These are phyloP conservation scores for Globomyces pollinis-pini DNA, from an alignment of 192 early-diverging fungal genomes.

Conservation along the genomic window DNA sequence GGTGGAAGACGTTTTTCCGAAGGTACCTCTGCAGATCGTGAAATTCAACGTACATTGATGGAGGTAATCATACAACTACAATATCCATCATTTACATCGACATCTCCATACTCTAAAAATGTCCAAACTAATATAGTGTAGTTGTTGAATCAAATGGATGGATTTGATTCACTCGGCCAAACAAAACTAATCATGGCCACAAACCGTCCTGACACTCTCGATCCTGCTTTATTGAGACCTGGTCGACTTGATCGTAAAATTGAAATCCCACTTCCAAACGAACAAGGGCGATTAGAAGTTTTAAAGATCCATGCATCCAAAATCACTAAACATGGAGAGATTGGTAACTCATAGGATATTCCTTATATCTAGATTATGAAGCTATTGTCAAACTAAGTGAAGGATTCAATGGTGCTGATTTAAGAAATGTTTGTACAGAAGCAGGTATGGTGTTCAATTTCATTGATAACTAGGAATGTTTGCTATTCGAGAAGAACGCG, in stretches of 20 bases:
- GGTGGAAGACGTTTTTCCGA: conserved; percentile 97
- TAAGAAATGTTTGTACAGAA: conserved; percentile 98
- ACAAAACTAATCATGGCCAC: conserved; percentile 99
- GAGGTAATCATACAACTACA: too few relatives aligned
- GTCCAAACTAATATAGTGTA: too few relatives aligned
- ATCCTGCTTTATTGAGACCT: conserved; percentile 94
- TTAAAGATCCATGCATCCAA: conserved; percentile 91
- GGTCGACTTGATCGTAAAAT: conserved; percentile 98
- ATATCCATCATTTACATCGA: too few relatives aligned
- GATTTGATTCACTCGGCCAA: conserved; percentile 96
- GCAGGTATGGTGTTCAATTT: conserved; percentile 56
- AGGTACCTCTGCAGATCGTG: conserved; percentile 98
- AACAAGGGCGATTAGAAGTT: conserved; percentile 93
- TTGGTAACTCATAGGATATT: conserved; percentile 47
- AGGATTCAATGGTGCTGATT: conserved; percentile 97
- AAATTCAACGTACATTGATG: conserved; percentile 99
- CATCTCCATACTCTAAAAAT: neutral
- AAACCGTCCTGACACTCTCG: conserved; percentile 96
- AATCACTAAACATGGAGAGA: conserved; percentile 95
- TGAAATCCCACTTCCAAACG: conserved; percentile 98
- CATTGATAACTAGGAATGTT: conserved; percentile 90
- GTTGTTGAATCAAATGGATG: conserved; percentile 99
- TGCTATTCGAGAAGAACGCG: conserved; percentile 97
- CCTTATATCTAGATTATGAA: conserved; percentile 74
- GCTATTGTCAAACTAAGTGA: conserved; percentile 97